Conservation (phyloP, 768 basidiomycete species). For the Calocybe indica region DNA sequence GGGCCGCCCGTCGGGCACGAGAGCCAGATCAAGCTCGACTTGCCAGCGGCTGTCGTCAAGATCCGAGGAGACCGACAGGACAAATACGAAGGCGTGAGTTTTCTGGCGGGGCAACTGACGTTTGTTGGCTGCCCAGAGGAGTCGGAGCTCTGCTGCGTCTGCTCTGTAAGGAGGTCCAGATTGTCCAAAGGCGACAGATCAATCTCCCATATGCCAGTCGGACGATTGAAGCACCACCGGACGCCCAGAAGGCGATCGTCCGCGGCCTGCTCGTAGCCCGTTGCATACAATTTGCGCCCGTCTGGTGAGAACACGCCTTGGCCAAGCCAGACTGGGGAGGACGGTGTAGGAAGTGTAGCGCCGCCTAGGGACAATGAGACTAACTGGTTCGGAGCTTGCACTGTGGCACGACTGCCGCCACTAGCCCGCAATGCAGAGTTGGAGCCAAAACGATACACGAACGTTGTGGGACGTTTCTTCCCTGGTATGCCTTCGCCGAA, state of each 20-base stretch:
- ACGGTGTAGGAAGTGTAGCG: constrained; percentile 16
- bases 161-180: constrained; percentile 1
- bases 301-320: constrained; percentile 47
- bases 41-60: constrained; percentile 15
- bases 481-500: constrained; percentile 60
- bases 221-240: constrained; percentile 55
- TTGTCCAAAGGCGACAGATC: constrained; percentile 13
- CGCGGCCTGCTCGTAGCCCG: constrained; percentile 52
- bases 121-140: too few relatives aligned
- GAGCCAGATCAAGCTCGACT: constrained; percentile 42
- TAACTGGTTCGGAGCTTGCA: constrained; percentile 1
- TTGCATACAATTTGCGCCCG: constrained; percentile 41
- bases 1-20: constrained; percentile 51
- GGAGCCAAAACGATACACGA: constrained; percentile 20
- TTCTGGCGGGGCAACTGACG: constrained; percentile 19
- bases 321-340: constrained; percentile 27
- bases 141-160: background rate
- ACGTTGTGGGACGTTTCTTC: constrained; percentile 47
- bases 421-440: too few relatives aligned
- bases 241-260: constrained; percentile 58
- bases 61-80: constrained; percentile 60
- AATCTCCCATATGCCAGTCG: constrained; percentile 51
- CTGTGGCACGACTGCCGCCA: background rate
- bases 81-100: constrained; percentile 35
- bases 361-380: constrained; percentile 8